phyloP scores from a whole-genome alignment of 495 filamentous ascomycete genomes.

The Tuber brumale region DNA sequence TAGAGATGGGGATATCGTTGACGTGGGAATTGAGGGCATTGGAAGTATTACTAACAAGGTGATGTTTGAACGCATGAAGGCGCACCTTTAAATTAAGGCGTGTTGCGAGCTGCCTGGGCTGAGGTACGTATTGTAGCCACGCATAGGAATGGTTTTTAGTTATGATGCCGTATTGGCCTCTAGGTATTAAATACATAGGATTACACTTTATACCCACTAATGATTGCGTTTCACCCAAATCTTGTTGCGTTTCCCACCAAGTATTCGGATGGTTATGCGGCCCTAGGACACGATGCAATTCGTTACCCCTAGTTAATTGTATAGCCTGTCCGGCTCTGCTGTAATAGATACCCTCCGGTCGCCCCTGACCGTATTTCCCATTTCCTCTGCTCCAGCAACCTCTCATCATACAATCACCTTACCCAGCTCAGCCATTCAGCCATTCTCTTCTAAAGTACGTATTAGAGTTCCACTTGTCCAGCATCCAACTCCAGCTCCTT shows the following conservation, averaged over 20 bases:
- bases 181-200: neutral
- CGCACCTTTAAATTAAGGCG: conserved; percentile 45
- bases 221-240: neutral
- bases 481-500: neutral
- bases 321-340: neutral
- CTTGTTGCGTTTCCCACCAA: neutral
- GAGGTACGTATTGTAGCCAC: neutral
- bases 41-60: conserved; percentile 66
- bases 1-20: conserved; percentile 71
- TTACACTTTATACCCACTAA: neutral
- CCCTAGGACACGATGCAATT: neutral
- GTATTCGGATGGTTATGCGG: neutral
- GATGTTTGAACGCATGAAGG: conserved; percentile 54
- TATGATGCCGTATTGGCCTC: neutral
- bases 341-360: neutral
- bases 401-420: neutral
- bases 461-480: neutral
- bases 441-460: neutral
- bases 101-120: neutral
- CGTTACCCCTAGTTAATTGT: neutral
- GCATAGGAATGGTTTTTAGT: too few species aligned
- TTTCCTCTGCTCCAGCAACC: neutral
- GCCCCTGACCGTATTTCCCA: neutral
- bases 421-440: neutral
- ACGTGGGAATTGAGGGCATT: conserved; percentile 65